phyloP scores from a whole-genome alignment of 1,139 yeast species.

The Yamadazyma sp. region DNA sequence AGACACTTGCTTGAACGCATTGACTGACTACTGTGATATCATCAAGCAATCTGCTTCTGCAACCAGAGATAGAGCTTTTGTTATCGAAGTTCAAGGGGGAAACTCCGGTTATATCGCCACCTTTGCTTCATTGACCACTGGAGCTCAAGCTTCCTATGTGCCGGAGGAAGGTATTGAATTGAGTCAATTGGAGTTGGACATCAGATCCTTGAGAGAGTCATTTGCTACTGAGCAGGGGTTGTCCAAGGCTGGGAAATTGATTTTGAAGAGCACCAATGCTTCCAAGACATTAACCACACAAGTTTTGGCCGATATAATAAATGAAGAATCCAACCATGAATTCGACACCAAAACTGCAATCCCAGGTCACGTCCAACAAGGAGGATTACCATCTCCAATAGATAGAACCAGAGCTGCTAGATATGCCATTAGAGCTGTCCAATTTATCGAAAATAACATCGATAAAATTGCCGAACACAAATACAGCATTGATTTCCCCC shows the following conservation, averaged over 20 bases:
- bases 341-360: conserved; percentile 76
- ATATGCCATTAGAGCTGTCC: conserved; percentile 83
- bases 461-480: conserved; percentile 23
- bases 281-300: conserved; percentile 67
- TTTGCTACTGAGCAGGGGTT: conserved; percentile 79
- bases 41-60: conserved; percentile 95
- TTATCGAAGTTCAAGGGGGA: conserved; percentile 97
- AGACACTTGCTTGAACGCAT: conserved; percentile 89
- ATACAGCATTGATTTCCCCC: conserved; percentile 34
- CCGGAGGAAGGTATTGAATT: conserved; percentile 86
- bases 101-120: conserved; percentile 93
- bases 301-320: conserved; percentile 66
- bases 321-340: conserved; percentile 62
- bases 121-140: conserved; percentile 83
- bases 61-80: conserved; percentile 90
- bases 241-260: conserved; percentile 73
- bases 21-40: conserved; percentile 90
- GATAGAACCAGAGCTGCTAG: conserved; percentile 92
- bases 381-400: conserved; percentile 92
- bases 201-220: conserved; percentile 51
- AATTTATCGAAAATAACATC: conserved; percentile 65
- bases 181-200: conserved; percentile 21
- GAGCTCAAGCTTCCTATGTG: conserved; percentile 89
- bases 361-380: conserved; percentile 94
- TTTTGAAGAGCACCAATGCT: conserved; percentile 68